These are phyloP conservation scores for Collybia mongolica DNA, from an alignment of 768 basidiomycete species.

Conservation along the genomic window DNA sequence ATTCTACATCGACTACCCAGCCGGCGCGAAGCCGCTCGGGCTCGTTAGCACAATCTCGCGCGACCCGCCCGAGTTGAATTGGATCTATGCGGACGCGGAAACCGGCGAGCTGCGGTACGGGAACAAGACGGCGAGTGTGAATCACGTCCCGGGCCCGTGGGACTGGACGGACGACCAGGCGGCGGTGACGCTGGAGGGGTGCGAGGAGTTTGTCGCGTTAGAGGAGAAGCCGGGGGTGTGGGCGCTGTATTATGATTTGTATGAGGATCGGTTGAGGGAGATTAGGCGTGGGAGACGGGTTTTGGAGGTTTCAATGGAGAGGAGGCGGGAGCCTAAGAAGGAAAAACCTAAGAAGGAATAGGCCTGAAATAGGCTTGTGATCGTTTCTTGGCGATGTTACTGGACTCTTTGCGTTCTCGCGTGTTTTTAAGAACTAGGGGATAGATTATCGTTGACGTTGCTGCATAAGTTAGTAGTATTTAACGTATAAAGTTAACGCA, in stretches of 20 bases:
- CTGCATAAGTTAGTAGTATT: no score
- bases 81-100: constrained; percentile 26
- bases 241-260: constrained; percentile 20
- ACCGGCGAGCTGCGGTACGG: constrained; percentile 26
- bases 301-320: constrained; percentile 17
- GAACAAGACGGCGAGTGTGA: constrained; percentile 25
- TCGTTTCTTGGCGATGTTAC: no score
- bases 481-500: no score
- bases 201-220: constrained; percentile 26
- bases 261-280: constrained; percentile 20
- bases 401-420: no score
- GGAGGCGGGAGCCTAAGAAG: background rate
- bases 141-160: constrained; percentile 26
- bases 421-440: no score
- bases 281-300: constrained; percentile 14
- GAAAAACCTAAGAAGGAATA: no score
- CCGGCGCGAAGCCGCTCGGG: constrained; percentile 20
- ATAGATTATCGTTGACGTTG: no score
- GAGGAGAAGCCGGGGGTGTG: constrained; percentile 21
- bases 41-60: constrained; percentile 28
- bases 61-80: constrained; percentile 30
- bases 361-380: no score
- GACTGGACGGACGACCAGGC: constrained; percentile 26
- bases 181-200: constrained; percentile 19
- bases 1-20: constrained; percentile 29